Base-by-base conservation (phyloP, 106 monocot species). In the Vanilla planifolia region DNA sequence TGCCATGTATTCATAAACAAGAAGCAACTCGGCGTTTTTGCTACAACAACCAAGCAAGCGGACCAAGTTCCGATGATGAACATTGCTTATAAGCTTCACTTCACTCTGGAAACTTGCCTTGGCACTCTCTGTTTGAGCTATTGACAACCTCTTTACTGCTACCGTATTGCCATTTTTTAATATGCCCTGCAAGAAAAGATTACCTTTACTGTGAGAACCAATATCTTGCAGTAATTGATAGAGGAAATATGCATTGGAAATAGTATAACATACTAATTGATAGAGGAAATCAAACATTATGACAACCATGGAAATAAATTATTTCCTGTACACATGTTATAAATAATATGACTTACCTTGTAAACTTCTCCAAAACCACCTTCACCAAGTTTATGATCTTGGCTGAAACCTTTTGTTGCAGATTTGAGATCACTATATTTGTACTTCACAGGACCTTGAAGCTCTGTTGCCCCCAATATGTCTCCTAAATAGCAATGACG, bases 361-460 rank as follows among this genome's bases (percentile, higher is more conserved):
- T 75, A 87, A n/a, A 87, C 87, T 57, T 87, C 82, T 51, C 82
- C 79, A 73, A 87, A 87, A 8, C 87, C 87, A 33, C 87, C 82
- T 79, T 78, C 78, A 48, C 82, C 87, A 0, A 79, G 67, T 55
- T 87, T 87, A 48, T 70, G 79, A 64, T 79, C 58, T 29, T 82
- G 72, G 52, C 70, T 79, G 58, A 87, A 87, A 66, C 79, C 66
- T 6, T 79, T 62, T 22, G 87, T 82, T 15, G 82, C 82, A 60
- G 29, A 14, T 76, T 79, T 87, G 7, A 87, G 73, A 75, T 87
- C 82, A 23, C 47, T 68, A 67, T 79, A 87, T 16, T 33, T 72
- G 35, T 79, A 87, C 41, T 70, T 73, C 8, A 62, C 2, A 30
- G 87, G 87, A 32, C 87, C 79, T 33, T 42, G 78, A 43, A 87